Evolutionary conservation across 2,329 filamentous ascomycete species (phyloP), one percentile per base, ranked within the genome.

Genomic region (Colletotrichum gigasporum): DNA sequence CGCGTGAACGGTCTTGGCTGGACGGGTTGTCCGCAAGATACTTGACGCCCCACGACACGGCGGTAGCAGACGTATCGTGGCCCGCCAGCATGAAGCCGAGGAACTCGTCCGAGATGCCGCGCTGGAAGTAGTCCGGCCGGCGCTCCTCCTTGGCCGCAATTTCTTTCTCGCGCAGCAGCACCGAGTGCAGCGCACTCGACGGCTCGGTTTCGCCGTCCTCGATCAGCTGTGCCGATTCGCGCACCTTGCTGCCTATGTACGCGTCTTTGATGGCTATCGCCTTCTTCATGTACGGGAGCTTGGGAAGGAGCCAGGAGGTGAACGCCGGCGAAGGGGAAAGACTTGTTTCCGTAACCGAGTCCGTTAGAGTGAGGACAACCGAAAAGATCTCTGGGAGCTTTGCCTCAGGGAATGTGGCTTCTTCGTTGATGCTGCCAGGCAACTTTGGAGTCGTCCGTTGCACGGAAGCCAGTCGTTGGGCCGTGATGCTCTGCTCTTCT

Each of bases 101-200:
- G 7, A 53, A 41, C 1, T 53, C 35, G 16, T 53, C 24, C 10
- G 41, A 53, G 22, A 53, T 53, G 2, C 20, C 28, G 3, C 50
- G 50, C 26, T 53, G 30, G 35, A 28, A 41, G 22, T 53, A 53
- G 5, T 53, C 50, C 5, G 50, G 35, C 35, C 41, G 3, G 20
- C 50, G 24, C 9, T 1, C 16, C 34, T 53, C 34, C 60, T 73
- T 74, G 3, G 42, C 57, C 1, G 73, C 71, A 12, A 74, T 39
- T 3, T 70, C 66, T n/a, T 57, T 67, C 68, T 79, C 77, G 30
- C 75, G 71, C 7, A 73, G 58, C 8, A 78, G 59, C 5, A 78
- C 72, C 0, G 71, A 71, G 58, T 78, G 73, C 2, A 77, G 55
- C 8, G 76, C 76, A 32, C 69, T 76, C 14, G 58, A 67, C 11